These are phyloP conservation scores for Phialocephala sp. DNA, from an alignment of 2,329 filamentous ascomycete species.

Conservation along the genomic window DNA sequence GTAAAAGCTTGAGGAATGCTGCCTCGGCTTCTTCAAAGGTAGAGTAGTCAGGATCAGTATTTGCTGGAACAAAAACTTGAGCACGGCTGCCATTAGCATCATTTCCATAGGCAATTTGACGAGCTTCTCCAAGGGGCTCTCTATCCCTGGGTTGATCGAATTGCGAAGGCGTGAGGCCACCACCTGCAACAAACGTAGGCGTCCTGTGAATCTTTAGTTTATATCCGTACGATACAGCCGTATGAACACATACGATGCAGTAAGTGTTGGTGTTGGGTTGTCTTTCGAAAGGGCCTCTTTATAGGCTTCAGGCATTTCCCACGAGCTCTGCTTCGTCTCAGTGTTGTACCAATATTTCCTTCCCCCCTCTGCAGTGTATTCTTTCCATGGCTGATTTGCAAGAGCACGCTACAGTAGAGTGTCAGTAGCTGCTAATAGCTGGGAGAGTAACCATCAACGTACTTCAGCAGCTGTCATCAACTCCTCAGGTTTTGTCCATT, in stretches of 20 bases:
- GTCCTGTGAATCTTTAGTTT: conserved; percentile 22
- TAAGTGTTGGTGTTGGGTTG: conserved; percentile 47
- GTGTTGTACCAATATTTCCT: conserved; percentile 96
- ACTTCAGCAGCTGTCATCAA: conserved; percentile 86
- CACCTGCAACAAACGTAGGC: conserved; percentile 51
- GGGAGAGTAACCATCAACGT: conserved; percentile 39
- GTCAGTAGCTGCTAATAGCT: conserved; percentile 21
- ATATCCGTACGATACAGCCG: not conserved
- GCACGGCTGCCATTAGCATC: conserved; percentile 54
- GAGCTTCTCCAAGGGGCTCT: conserved; percentile 56
- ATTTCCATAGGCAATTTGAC: conserved; percentile 62
- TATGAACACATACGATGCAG: conserved; percentile 50
- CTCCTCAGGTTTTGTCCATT: conserved; percentile 94
- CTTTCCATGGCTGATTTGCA: conserved; percentile 86
- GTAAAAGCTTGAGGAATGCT: conserved; percentile 89
- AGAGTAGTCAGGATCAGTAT: conserved; percentile 77
- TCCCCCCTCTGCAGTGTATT: conserved; percentile 85
- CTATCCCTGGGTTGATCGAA: conserved; percentile 45
- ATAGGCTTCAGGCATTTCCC: conserved; percentile 89
- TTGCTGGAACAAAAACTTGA: conserved; percentile 66
- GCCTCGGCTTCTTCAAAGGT: conserved; percentile 88
- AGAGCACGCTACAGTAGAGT: conserved; percentile 68
- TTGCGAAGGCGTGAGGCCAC: conserved; percentile 44
- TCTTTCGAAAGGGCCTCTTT: conserved; percentile 73
- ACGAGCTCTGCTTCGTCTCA: conserved; percentile 89